Evolutionary conservation across 352 stramenopile species (phyloP), one percentile per base, ranked within the genome.

Genomic region (Phytophthora pinifolia): DNA sequence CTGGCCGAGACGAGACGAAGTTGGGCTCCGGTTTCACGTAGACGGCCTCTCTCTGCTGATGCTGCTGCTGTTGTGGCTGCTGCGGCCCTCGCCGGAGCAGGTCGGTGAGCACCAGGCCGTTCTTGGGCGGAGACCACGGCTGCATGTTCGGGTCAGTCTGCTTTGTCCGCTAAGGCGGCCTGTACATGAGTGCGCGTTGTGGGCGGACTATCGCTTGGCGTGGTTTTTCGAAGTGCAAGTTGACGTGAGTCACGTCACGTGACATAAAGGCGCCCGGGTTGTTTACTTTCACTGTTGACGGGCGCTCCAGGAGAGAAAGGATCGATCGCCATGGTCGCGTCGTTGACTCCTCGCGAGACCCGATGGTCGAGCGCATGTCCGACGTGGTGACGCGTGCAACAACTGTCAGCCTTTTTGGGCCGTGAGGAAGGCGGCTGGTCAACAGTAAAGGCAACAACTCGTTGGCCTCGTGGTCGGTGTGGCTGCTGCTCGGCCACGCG

Each of bases 221-320:
- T 15, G 17, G 8, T 56, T 56, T 66, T 62, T 18, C 15, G 47
- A 66, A 62, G 51, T 66, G 51, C 58, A 56, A 48, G 58, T 53
- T 66, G 58, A 66, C 45, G 44, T 56, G 58, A 66, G 44, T 6
- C 7, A 44, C 42, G 50, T 15, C n/a, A 46, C 57, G 38, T 46
- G 58, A 46, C 41, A 46, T 46, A 38, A 8, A 46, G 55, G 47
- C 48, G 15, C 3, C 5, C 22, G 45, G 43, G 55, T 33, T 15
- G 45, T 62, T 62, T 60, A 60, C 25, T 46, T 33, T 20, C 30
- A 31, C 41, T 38, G 50, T 52, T 52, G 41, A 45, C 20, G 32
- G 39, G 39, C 48, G 48, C 22, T 25, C 29, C 17, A 34, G 31
- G 46, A 56, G 20, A 55, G 37, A 32, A 62, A 57, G 46, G 54